Conservation (phyloP, 2,329 filamentous ascomycete genomes). For the Colletotrichum orbiculare region DNA sequence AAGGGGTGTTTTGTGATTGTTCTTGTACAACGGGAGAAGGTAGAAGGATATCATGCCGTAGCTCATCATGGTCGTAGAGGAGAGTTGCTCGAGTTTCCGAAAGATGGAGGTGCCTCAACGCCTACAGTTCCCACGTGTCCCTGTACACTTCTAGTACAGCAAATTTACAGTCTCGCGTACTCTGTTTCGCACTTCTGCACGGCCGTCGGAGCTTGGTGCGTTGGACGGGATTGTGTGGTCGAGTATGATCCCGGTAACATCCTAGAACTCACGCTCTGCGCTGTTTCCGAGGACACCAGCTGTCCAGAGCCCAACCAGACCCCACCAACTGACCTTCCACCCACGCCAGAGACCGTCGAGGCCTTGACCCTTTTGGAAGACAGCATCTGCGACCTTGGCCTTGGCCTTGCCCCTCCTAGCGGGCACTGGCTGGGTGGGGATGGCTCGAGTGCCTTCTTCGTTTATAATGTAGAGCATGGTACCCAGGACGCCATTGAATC, state of each 20-base stretch:
- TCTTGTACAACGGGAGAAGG: slow-evolving; percentile 36
- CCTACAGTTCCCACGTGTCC: slow-evolving; percentile 17
- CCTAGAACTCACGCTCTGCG: slow-evolving; percentile 70
- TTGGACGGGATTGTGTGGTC: slow-evolving; percentile 1
- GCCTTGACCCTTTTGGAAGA: slow-evolving; percentile 72
- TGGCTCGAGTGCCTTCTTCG: slow-evolving; percentile 78
- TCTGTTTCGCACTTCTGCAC: slow-evolving; percentile 2
- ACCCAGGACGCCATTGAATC: slow-evolving; percentile 86
- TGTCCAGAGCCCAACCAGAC: slow-evolving; percentile 78
- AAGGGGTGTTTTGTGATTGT: slow-evolving; percentile 2
- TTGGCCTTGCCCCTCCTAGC: slow-evolving; percentile 47
- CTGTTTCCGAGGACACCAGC: slow-evolving; percentile 72
- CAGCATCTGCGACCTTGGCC: slow-evolving; percentile 52
- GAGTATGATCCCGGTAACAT: slow-evolving; percentile 29
- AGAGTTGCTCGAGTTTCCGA: slow-evolving; percentile 41
- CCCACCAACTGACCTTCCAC: slow-evolving; percentile 84
- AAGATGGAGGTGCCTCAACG: slow-evolving; percentile 9
- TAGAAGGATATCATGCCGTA: slow-evolving; percentile 55
- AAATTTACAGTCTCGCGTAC: slow-evolving; percentile 15
- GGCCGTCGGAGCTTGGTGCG: background rate
- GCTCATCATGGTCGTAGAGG: slow-evolving; percentile 53
- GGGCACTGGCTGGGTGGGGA: slow-evolving; percentile 47
- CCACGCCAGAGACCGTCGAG: slow-evolving; percentile 76
- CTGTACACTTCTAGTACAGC: slow-evolving; percentile 32
- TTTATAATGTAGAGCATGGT: slow-evolving; percentile 89